Percentiles rank a stretch among this genome's conserved stretches.
phyloP scores from a whole-genome alignment of 306 rosid genomes.

The Begonia fuchsioides region DNA sequence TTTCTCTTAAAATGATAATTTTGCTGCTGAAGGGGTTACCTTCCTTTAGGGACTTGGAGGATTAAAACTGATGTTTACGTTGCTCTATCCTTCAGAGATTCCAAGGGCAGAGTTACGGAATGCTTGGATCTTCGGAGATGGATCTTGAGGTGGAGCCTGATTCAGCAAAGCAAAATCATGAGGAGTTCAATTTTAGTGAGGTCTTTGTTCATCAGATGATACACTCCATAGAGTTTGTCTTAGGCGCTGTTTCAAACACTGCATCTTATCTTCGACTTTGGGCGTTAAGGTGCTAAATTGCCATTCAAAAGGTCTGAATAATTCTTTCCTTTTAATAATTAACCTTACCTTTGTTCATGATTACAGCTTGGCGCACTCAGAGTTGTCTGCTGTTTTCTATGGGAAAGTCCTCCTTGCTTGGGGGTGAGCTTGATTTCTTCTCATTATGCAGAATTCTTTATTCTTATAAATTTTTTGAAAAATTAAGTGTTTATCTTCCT shows the following conservation, averaged over 20 bases:
- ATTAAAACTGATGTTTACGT: neutral
- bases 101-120: slow-evolving; percentile 82
- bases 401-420: slow-evolving; percentile 96
- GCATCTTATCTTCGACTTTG: slow-evolving; percentile 99
- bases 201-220: slow-evolving; percentile 99
- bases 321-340: slow-evolving; percentile 6
- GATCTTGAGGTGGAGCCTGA: slow-evolving; percentile 84
- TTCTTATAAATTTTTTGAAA: too few species aligned
- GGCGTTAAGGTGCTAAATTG: slow-evolving; percentile 69
- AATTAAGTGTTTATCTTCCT: neutral
- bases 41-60: neutral
- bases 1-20: too few species aligned
- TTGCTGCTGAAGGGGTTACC: too few species aligned
- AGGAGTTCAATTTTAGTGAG: slow-evolving; percentile 90
- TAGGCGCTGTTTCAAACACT: slow-evolving; percentile 97
- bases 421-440: slow-evolving; percentile 56
- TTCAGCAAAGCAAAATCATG: slow-evolving; percentile 75
- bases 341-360: slow-evolving; percentile 12
- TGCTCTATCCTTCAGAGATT: slow-evolving; percentile 52
- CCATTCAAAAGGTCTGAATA: neutral
- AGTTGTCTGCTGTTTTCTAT: slow-evolving; percentile 89
- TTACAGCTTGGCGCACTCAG: slow-evolving; percentile 98
- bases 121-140: slow-evolving; percentile 71
- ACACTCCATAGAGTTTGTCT: slow-evolving; percentile 90
- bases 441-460: too few species aligned